phyloP scores from a whole-genome alignment of 2,329 filamentous ascomycete species.

The Claviceps digitariae region DNA sequence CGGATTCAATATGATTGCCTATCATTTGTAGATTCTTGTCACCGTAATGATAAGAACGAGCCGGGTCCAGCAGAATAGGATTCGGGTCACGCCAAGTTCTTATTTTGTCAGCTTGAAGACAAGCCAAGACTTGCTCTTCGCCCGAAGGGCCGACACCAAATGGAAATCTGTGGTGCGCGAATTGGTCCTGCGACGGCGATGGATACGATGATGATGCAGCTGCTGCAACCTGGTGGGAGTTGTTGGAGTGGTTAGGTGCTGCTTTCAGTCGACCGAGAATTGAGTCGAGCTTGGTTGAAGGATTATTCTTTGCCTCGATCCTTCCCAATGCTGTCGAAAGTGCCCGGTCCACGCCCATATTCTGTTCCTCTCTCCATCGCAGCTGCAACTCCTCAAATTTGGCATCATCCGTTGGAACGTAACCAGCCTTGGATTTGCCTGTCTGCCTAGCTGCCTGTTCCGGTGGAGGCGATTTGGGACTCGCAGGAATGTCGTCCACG shows the following conservation, averaged over 20 bases:
- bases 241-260: background rate
- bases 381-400: constrained; percentile 35
- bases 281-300: constrained; percentile 24
- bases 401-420: constrained; percentile 25
- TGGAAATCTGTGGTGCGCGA: constrained; percentile 14
- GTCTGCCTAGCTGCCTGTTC: constrained; percentile 15
- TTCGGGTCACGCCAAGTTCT: constrained; percentile 29
- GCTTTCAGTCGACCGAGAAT: constrained; percentile 24
- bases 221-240: constrained; percentile 5
- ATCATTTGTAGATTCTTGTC: constrained; percentile 30
- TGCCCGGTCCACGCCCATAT: constrained; percentile 30
- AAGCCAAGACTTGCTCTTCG: constrained; percentile 27
- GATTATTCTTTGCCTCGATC: constrained; percentile 23
- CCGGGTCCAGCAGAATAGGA: constrained; percentile 21
- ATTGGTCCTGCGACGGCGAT: background rate
- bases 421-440: constrained; percentile 15
- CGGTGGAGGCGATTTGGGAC: constrained; percentile 38
- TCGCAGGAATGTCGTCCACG: constrained; percentile 38
- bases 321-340: constrained; percentile 30
- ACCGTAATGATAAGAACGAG: constrained; percentile 23
- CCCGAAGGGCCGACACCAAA: constrained; percentile 19
- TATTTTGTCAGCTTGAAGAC: constrained; percentile 30
- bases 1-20: constrained; percentile 27
- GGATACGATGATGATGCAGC: background rate
- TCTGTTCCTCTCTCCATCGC: constrained; percentile 33